A percentile compares a stretch with the other conserved stretches of the same genome.
Evolutionary conservation across 75 land plant species (phyloP).

Genomic region (Sequoia sempervirens): DNA sequence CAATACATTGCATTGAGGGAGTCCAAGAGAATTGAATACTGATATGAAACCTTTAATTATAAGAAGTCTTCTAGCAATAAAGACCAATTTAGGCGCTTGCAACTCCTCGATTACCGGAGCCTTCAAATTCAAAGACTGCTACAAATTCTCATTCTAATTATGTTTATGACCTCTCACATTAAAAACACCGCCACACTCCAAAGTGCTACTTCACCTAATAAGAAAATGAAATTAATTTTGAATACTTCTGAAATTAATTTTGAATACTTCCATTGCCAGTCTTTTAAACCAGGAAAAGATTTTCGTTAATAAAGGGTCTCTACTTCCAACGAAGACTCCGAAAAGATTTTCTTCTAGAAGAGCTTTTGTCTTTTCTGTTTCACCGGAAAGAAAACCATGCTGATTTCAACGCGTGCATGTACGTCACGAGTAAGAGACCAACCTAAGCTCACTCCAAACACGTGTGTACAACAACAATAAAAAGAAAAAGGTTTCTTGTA

Average conservation of each 20-base stretch:
- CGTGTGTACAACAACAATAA: no score
- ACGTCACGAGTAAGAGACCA: no score
- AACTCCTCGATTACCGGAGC: background rate
- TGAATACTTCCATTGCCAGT: background rate
- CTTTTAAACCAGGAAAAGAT: background rate
- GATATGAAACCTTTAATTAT: no score
- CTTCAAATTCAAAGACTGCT: background rate
- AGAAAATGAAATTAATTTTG: no score
- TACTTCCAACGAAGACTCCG: background rate
- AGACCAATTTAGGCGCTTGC: background rate
- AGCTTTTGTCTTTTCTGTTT: background rate
- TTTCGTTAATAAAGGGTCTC: no score
- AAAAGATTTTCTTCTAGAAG: background rate
- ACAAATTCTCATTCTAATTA: no score
- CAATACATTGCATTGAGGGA: background rate
- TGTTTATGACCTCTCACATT: background rate
- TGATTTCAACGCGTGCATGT: background rate
- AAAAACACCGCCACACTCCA: background rate
- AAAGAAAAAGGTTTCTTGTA: no score
- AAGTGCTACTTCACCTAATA: no score
- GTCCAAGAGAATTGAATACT: background rate
- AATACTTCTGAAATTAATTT: no score
- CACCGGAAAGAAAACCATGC: background rate
- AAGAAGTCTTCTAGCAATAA: background rate
- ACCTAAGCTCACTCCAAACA: no score